phyloP scores from a whole-genome alignment of 306 rosid genomes.

The Vigna radiata region DNA sequence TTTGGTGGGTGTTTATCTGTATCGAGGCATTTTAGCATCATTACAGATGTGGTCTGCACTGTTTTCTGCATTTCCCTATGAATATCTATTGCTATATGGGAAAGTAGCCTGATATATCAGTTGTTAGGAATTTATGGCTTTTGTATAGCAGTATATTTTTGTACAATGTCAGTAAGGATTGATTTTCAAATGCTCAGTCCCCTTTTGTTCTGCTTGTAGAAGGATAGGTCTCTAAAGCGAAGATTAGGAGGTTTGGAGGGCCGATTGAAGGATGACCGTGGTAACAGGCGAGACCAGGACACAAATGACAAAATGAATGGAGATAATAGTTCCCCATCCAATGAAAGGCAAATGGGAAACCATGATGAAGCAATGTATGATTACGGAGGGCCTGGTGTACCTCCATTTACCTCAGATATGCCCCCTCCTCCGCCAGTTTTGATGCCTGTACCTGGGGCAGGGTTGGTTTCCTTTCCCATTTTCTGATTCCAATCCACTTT shows the following conservation, averaged over 20 bases:
- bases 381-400: conserved; percentile 72
- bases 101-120: conserved; percentile 13
- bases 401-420: conserved; percentile 81
- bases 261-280: conserved; percentile 89
- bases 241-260: conserved; percentile 71
- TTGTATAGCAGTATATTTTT: conserved; percentile 17
- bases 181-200: conserved; percentile 33
- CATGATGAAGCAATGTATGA: conserved; percentile 91
- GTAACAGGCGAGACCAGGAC: conserved; percentile 81
- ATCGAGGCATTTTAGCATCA: conserved; percentile 19
- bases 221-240: conserved; percentile 73
- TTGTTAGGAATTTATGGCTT: conserved; percentile 13
- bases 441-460: conserved; percentile 99
- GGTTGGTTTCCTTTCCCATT: conserved; percentile 59
- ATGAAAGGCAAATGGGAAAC: conserved; percentile 75
- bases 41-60: neutral
- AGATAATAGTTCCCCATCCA: conserved; percentile 73
- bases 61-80: conserved; percentile 1
- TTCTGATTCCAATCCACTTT: neutral
- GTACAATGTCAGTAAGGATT: conserved; percentile 19
- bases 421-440: conserved; percentile 83
- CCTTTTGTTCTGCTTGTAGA: conserved; percentile 52
- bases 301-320: conserved; percentile 67
- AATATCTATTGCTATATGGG: conserved; percentile 15
- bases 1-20: neutral